phyloP scores from a whole-genome alignment of 2,329 filamentous ascomycete species.

The Diaporthe helianthi region DNA sequence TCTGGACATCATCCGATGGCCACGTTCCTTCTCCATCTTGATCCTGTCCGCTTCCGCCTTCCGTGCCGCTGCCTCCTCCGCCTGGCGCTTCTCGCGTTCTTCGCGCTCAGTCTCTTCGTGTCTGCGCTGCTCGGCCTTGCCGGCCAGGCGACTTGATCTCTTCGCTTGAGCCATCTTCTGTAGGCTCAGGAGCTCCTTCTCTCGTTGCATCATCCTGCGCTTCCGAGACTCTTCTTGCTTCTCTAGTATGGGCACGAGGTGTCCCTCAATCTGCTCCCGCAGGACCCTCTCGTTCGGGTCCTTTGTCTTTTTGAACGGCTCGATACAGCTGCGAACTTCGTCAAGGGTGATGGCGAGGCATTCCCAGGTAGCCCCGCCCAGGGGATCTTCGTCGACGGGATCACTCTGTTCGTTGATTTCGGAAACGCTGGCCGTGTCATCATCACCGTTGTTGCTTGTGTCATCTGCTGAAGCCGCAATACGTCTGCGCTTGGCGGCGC shows the following conservation, averaged over 20 bases:
- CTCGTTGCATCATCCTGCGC: slow-evolving; percentile 68
- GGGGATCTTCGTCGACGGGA: slow-evolving; percentile 55
- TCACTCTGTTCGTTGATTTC: slow-evolving; percentile 37
- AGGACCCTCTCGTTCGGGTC: slow-evolving; percentile 87
- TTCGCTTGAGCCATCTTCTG: slow-evolving; percentile 94
- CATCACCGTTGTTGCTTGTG: slow-evolving; percentile 41
- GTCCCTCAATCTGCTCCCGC: slow-evolving; percentile 72
- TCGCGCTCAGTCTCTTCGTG: slow-evolving; percentile 75
- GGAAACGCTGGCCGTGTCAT: slow-evolving; percentile 48
- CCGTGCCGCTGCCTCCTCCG: slow-evolving; percentile 69
- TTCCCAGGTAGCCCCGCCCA: slow-evolving; percentile 86
- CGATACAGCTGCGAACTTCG: slow-evolving; percentile 77
- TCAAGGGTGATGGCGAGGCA: slow-evolving; percentile 83
- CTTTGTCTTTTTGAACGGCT: slow-evolving; percentile 74
- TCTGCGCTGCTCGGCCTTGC: slow-evolving; percentile 79
- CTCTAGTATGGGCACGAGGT: slow-evolving; percentile 85
- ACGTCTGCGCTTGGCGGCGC: slow-evolving; percentile 77
- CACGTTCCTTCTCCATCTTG: slow-evolving; percentile 74
- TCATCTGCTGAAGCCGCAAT: slow-evolving; percentile 50
- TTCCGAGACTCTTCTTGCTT: slow-evolving; percentile 79
- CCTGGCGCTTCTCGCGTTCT: slow-evolving; percentile 69
- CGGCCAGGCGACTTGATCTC: slow-evolving; percentile 86
- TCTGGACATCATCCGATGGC: slow-evolving; percentile 80
- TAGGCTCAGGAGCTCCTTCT: slow-evolving; percentile 81
- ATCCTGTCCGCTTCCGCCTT: slow-evolving; percentile 69